Evolutionary conservation across 208 protist species (phyloP).

Genomic region (Trypanosoma grayi): DNA sequence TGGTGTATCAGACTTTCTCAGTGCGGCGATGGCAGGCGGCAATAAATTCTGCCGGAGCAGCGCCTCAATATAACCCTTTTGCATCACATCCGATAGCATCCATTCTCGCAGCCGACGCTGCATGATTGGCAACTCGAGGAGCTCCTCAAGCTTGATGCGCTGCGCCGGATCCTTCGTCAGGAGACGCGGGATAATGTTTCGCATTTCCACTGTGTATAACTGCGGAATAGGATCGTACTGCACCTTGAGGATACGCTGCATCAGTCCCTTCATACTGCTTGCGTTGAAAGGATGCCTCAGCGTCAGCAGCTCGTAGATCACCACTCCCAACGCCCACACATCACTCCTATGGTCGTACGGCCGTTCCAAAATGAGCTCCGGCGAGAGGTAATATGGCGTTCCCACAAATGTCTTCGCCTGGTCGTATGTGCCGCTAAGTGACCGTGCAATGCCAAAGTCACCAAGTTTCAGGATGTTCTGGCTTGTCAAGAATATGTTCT

Average conservation of each 20-base stretch:
- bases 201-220: slow-evolving; percentile 66
- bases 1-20: slow-evolving; percentile 13
- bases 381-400: slow-evolving; percentile 94
- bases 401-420: slow-evolving; percentile 93
- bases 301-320: slow-evolving; percentile 87
- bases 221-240: slow-evolving; percentile 79
- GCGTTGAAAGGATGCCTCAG: slow-evolving; percentile 90
- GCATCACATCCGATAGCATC: slow-evolving; percentile 66
- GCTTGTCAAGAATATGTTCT: slow-evolving; percentile 93
- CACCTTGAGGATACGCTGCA: slow-evolving; percentile 87
- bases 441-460: slow-evolving; percentile 94
- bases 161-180: slow-evolving; percentile 69
- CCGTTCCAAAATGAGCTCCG: slow-evolving; percentile 90
- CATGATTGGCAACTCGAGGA: slow-evolving; percentile 76
- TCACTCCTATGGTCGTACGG: slow-evolving; percentile 94
- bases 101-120: slow-evolving; percentile 69
- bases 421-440: slow-evolving; percentile 88
- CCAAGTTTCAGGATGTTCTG: slow-evolving; percentile 90
- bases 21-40: slow-evolving; percentile 34
- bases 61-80: slow-evolving; percentile 64
- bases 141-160: slow-evolving; percentile 60
- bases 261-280: slow-evolving; percentile 82
- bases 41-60: slow-evolving; percentile 66
- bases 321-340: slow-evolving; percentile 92
- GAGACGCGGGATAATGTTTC: slow-evolving; percentile 77